These are phyloP conservation scores for Alternaria novae-zelandiae DNA, from an alignment of 2,329 filamentous ascomycete genomes.

Conservation along the genomic window DNA sequence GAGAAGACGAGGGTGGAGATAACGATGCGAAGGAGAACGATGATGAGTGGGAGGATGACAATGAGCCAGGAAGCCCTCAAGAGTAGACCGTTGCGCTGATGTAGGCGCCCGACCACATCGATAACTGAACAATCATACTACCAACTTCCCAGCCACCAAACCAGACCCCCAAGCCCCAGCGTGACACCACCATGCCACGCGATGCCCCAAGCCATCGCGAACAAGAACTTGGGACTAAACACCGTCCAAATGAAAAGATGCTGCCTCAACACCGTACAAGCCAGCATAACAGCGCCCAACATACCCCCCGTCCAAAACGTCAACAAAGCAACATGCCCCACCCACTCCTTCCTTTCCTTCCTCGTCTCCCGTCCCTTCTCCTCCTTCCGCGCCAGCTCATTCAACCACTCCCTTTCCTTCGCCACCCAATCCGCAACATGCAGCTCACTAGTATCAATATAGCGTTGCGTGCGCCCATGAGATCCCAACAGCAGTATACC, in stretches of 20 bases:
- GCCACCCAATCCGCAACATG: slow-evolving; percentile 38
- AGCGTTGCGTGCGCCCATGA: slow-evolving; percentile 23
- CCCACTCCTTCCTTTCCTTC: slow-evolving; percentile 18
- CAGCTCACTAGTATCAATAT: slow-evolving; percentile 24
- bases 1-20: not conserved
- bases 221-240: slow-evolving; percentile 95
- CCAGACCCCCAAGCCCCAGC: slow-evolving; percentile 40
- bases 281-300: slow-evolving; percentile 79
- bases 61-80: not conserved
- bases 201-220: slow-evolving; percentile 85
- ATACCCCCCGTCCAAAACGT: slow-evolving; percentile 74
- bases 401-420: slow-evolving; percentile 36
- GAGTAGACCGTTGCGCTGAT: not conserved
- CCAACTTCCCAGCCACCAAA: slow-evolving; percentile 45
- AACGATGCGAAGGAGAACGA: not conserved
- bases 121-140: slow-evolving; percentile 6
- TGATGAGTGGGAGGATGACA: not conserved
- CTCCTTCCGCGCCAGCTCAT: slow-evolving; percentile 26
- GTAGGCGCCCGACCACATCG: not conserved
- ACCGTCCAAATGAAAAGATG: slow-evolving; percentile 99
- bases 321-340: slow-evolving; percentile 65
- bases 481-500: slow-evolving; percentile 60
- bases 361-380: slow-evolving; percentile 14
- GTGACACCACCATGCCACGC: slow-evolving; percentile 73
- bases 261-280: slow-evolving; percentile 81